Conservation (phyloP, 2,329 filamentous ascomycete species). For the Bipolaris zeicola region DNA sequence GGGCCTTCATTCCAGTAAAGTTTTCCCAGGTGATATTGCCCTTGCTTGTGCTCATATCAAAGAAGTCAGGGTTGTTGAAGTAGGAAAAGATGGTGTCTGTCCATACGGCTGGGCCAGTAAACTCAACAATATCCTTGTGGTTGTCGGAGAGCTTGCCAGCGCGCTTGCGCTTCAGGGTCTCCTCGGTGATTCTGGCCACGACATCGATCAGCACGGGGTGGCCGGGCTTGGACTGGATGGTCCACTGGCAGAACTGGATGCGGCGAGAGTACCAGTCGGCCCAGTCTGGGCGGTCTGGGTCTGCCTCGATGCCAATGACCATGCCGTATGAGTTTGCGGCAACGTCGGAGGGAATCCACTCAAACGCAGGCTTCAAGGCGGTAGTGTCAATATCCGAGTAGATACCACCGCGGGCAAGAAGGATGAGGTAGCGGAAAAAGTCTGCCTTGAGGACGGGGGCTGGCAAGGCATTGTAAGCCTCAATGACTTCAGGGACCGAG, state of each 20-base stretch:
- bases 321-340: conserved; percentile 80
- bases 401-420: conserved; percentile 77
- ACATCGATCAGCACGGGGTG: conserved; percentile 90
- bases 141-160: conserved; percentile 67
- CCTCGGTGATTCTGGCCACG: conserved; percentile 82
- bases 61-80: conserved; percentile 89
- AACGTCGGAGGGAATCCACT: conserved; percentile 84
- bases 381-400: conserved; percentile 86
- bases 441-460: conserved; percentile 64
- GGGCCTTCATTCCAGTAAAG: conserved; percentile 83
- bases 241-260: conserved; percentile 99
- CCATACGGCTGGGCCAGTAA: conserved; percentile 93
- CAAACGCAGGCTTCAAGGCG: conserved; percentile 78
- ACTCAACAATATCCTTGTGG: conserved; percentile 83
- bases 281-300: conserved; percentile 93
- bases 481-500: conserved; percentile 59
- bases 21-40: conserved; percentile 82
- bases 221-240: conserved; percentile 92
- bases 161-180: conserved; percentile 75
- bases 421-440: conserved; percentile 71
- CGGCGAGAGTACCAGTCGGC: conserved; percentile 92
- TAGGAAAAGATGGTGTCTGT: conserved; percentile 91
- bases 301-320: conserved; percentile 93
- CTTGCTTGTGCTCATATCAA: conserved; percentile 73
- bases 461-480: conserved; percentile 57